Evolutionary conservation across 441 rosid genomes (phyloP).

Genomic region (Arabidopsis hybrid): DNA sequence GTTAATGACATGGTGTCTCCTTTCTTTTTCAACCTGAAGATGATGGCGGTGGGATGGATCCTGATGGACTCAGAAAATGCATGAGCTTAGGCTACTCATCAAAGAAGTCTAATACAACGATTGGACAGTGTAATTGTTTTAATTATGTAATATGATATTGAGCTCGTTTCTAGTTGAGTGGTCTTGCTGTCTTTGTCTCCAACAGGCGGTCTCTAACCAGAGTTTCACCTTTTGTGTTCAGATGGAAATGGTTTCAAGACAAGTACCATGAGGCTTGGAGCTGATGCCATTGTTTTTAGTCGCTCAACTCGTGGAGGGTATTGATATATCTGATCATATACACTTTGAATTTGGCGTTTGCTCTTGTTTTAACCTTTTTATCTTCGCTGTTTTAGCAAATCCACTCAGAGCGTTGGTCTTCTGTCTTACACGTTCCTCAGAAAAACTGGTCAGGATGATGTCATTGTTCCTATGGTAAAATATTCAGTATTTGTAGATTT

Average conservation of each 20-base stretch:
- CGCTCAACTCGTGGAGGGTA: conserved; percentile 72
- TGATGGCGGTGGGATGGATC: too few species aligned
- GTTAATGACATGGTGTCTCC: too few species aligned
- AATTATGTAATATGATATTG: not conserved
- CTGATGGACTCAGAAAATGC: too few species aligned
- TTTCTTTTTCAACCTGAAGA: too few species aligned
- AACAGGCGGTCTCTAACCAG: not conserved
- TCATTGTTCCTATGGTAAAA: conserved; percentile 92
- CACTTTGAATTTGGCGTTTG: conserved; percentile 12
- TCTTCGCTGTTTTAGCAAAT: conserved; percentile 61
- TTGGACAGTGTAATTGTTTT: conserved; percentile 80
- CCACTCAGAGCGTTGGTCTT: conserved; percentile 92
- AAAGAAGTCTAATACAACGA: conserved; percentile 84
- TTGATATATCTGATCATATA: conserved; percentile 15
- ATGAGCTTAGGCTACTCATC: conserved; percentile 97
- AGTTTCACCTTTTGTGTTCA: conserved; percentile 38
- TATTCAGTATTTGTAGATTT: conserved; percentile 17
- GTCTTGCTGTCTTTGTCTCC: conserved; percentile 6
- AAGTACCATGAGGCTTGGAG: conserved; percentile 96
- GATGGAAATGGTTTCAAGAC: conserved; percentile 99
- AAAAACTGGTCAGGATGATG: conserved; percentile 90
- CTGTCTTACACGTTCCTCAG: conserved; percentile 87
- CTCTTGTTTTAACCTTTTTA: conserved; percentile 19
- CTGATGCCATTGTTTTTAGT: conserved; percentile 86
- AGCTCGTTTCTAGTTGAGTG: conserved; percentile 28